Evolutionary conservation across 2,329 filamentous ascomycete genomes (phyloP).

Genomic region (Ceratocystis smalleyi): DNA sequence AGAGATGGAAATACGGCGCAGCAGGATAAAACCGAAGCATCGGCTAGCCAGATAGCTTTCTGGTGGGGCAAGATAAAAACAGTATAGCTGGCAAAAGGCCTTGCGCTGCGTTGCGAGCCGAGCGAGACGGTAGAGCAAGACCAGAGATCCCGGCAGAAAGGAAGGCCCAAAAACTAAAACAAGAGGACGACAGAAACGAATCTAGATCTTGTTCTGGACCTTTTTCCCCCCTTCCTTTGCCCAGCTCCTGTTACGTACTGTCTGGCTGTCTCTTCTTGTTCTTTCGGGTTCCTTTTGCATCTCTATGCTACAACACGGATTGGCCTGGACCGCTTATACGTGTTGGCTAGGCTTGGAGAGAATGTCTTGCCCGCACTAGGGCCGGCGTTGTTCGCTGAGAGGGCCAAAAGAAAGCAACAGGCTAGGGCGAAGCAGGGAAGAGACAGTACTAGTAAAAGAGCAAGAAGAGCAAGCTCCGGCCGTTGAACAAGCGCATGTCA

Average conservation of each 20-base stretch:
- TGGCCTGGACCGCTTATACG: not conserved
- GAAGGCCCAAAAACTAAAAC: not conserved
- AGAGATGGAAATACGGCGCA: not conserved
- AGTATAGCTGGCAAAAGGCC: too few species aligned
- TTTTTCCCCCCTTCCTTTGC: not conserved
- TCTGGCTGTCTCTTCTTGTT: not conserved
- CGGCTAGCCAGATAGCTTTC: not conserved
- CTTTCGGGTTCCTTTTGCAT: not conserved
- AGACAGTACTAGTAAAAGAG: not conserved
- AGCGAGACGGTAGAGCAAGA: not conserved
- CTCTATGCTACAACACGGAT: too few species aligned
- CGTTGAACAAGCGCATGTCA: not conserved
- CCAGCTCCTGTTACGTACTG: not conserved
- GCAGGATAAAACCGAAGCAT: not conserved
- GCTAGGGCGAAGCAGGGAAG: not conserved
- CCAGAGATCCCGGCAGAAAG: not conserved
- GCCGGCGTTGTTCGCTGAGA: too few species aligned
- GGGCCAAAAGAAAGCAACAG: not conserved
- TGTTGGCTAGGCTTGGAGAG: not conserved
- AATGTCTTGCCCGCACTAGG: not conserved
- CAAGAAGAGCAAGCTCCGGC: not conserved
- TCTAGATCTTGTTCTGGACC: not conserved
- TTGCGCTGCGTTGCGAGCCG: too few species aligned
- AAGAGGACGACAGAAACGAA: not conserved
- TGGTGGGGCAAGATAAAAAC: too few species aligned